These are phyloP conservation scores for Vachellia pachyceras DNA, from an alignment of 306 rosid species.

Conservation along the genomic window DNA sequence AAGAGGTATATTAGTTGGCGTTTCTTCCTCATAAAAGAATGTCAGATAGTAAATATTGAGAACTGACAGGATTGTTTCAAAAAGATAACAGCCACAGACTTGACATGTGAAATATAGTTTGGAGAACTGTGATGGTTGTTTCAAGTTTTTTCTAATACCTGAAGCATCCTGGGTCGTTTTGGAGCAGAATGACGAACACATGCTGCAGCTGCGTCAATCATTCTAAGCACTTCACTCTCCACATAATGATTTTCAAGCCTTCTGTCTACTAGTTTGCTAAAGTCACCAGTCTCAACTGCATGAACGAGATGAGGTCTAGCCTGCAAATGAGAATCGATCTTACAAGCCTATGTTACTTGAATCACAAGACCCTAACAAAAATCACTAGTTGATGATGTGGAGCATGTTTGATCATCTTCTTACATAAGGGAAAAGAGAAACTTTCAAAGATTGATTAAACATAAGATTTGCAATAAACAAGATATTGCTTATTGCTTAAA, in stretches of 20 bases:
- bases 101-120: not conserved
- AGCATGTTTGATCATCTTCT: not conserved
- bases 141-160: conserved; percentile 54
- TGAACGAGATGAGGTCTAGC: conserved; percentile 81
- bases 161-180: conserved; percentile 89
- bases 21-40: conserved; percentile 1
- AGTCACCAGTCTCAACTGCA: conserved; percentile 73
- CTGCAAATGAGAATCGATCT: conserved; percentile 51
- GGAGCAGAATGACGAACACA: conserved; percentile 93
- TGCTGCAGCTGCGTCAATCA: conserved; percentile 94
- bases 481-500: not conserved
- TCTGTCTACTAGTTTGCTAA: conserved; percentile 62
- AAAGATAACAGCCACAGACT: not conserved
- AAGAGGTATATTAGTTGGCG: conserved; percentile 14
- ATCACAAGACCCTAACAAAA: not conserved
- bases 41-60: conserved; percentile 1
- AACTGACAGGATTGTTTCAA: not conserved
- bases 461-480: not conserved
- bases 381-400: conserved; percentile 24
- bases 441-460: not conserved
- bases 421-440: not conserved
- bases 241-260: conserved; percentile 70
- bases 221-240: conserved; percentile 80
- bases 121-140: not conserved
- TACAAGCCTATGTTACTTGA: not conserved